phyloP scores from a whole-genome alignment of 805 yeast genomes.

The Yarrowia sp. region DNA sequence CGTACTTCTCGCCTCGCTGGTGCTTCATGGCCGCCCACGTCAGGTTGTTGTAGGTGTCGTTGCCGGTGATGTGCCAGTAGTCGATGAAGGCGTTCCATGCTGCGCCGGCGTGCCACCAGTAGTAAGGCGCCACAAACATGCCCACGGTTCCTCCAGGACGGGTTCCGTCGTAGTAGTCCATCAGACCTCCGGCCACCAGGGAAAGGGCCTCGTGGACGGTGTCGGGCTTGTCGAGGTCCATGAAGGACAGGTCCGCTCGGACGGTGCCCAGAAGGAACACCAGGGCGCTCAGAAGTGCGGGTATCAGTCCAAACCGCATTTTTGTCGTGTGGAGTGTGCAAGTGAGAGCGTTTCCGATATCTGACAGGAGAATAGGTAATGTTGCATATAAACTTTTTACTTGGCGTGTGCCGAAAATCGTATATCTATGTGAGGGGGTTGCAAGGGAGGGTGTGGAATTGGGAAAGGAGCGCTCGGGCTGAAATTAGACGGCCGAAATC shows the following conservation, averaged over 20 bases:
- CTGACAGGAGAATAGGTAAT: slow-evolving; percentile 1
- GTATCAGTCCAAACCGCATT: slow-evolving; percentile 10
- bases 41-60: slow-evolving; percentile 57
- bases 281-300: slow-evolving; percentile 11
- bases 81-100: slow-evolving; percentile 69
- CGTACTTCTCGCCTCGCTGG: slow-evolving; percentile 63
- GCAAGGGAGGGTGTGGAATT: neutral
- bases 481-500: neutral
- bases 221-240: slow-evolving; percentile 30
- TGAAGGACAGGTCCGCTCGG: neutral
- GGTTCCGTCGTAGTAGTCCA: slow-evolving; percentile 76
- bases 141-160: slow-evolving; percentile 69
- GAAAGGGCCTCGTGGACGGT: slow-evolving; percentile 50
- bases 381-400: slow-evolving; percentile 8
- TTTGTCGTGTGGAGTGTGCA: neutral
- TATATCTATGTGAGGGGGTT: neutral
- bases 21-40: slow-evolving; percentile 60
- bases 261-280: neutral
- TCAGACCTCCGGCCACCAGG: slow-evolving; percentile 62
- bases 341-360: neutral
- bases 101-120: slow-evolving; percentile 94
- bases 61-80: slow-evolving; percentile 66
- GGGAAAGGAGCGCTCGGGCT: neutral
- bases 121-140: slow-evolving; percentile 69
- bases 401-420: neutral